A percentile compares a stretch with the other conserved stretches of the same genome.
Evolutionary conservation across 2,329 filamentous ascomycete species (phyloP).

Genomic region (Triangularia setosa): DNA sequence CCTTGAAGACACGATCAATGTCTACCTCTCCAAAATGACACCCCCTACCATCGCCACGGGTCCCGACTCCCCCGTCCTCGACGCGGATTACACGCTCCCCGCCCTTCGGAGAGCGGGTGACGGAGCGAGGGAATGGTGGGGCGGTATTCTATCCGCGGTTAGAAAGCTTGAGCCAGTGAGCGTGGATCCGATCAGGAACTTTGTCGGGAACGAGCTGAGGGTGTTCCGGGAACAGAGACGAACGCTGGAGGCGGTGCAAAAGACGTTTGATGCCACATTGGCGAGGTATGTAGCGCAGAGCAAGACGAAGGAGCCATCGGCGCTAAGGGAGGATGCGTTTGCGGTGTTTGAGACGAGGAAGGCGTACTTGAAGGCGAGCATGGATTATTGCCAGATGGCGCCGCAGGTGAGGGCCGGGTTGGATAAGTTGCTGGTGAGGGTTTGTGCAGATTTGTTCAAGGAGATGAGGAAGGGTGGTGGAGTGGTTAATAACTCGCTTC

Average conservation of each 20-base stretch:
- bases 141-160: slow-evolving; percentile 65
- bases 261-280: slow-evolving; percentile 76
- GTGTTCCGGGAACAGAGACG: slow-evolving; percentile 82
- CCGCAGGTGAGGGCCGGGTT: slow-evolving; percentile 80
- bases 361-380: slow-evolving; percentile 81
- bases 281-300: slow-evolving; percentile 78
- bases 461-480: slow-evolving; percentile 65
- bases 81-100: slow-evolving; percentile 91
- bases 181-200: slow-evolving; percentile 75
- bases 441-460: slow-evolving; percentile 83
- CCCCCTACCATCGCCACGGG: slow-evolving; percentile 61
- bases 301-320: slow-evolving; percentile 89
- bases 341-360: slow-evolving; percentile 90
- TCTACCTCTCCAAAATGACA: slow-evolving; percentile 71
- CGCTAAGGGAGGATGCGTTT: slow-evolving; percentile 87
- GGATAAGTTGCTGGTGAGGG: slow-evolving; percentile 79
- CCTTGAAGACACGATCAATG: slow-evolving; percentile 75
- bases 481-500: slow-evolving; percentile 42
- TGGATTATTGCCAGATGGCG: slow-evolving; percentile 88
- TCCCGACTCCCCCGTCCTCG: slow-evolving; percentile 73
- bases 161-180: slow-evolving; percentile 74
- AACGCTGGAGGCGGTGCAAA: slow-evolving; percentile 73
- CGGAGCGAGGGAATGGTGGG: slow-evolving; percentile 84
- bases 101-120: slow-evolving; percentile 83
- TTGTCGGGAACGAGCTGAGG: slow-evolving; percentile 74